Conservation (phyloP, 73 alveolate genomes). For the Stentor roeselii region DNA sequence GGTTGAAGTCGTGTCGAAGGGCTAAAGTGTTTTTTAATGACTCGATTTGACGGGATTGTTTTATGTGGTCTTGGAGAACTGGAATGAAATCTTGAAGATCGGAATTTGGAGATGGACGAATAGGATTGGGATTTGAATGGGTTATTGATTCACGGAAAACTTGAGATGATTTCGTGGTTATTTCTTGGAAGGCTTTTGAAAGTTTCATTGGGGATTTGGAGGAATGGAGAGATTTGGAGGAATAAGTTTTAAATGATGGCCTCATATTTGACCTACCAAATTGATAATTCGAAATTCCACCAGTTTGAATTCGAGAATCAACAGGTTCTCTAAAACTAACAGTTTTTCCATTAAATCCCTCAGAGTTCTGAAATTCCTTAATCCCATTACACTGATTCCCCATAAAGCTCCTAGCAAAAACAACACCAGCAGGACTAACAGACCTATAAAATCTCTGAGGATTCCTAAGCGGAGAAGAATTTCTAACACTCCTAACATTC, state of each 20-base stretch:
- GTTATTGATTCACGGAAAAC: neutral
- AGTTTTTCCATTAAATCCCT: neutral
- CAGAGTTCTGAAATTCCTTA: neutral
- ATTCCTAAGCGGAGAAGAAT: conserved; percentile 12
- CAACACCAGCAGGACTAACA: neutral
- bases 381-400: neutral
- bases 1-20: conserved; percentile 46
- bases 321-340: neutral
- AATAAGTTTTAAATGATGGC: neutral
- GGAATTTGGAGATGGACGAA: neutral
- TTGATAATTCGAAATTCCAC: neutral
- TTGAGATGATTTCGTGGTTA: neutral
- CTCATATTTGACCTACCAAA: neutral
- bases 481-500: neutral
- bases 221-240: neutral
- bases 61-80: conserved; percentile 33
- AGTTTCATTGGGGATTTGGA: neutral
- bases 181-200: neutral
- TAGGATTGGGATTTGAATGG: neutral
- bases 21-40: conserved; percentile 35
- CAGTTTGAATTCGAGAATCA: neutral
- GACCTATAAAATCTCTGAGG: neutral
- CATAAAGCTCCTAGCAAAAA: too few relatives aligned
- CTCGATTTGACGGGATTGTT: conserved; percentile 43
- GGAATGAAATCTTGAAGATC: conserved; percentile 35